These are phyloP conservation scores for Nannizziopsis arthrosporioides DNA, from an alignment of 2,329 filamentous ascomycete genomes.

Conservation along the genomic window DNA sequence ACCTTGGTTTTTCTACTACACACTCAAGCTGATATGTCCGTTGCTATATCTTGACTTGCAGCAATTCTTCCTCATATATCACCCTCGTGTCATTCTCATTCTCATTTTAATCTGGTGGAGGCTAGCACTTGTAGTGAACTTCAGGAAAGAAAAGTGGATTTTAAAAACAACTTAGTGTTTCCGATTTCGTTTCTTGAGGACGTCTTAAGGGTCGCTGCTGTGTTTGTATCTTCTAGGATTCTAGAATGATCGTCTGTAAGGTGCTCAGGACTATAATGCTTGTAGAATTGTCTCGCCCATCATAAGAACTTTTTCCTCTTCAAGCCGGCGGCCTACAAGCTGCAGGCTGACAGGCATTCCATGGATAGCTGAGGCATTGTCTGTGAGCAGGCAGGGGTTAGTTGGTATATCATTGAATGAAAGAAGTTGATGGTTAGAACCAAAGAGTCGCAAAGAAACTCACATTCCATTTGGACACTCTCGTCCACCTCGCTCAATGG, in stretches of 20 bases:
- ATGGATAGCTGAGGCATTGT: conserved; percentile 37
- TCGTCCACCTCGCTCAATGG: conserved; percentile 36
- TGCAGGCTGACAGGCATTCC: conserved; percentile 24
- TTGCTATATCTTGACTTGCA: background rate
- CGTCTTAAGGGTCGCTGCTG: no score
- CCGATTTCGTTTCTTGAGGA: no score
- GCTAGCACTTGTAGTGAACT: background rate
- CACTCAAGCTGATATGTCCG: no score
- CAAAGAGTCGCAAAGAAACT: conserved; percentile 19
- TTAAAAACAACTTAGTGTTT: no score
- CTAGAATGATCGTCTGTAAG: no score
- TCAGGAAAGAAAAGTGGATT: no score
- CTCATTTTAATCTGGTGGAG: background rate
- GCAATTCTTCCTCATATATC: background rate
- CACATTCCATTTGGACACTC: conserved; percentile 40
- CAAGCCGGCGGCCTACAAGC: conserved; percentile 21
- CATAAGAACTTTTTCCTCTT: conserved; percentile 28
- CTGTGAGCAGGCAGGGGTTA: conserved; percentile 19
- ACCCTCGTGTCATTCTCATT: background rate
- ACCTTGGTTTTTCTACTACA: no score
- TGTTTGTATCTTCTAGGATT: no score
- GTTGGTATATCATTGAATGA: conserved; percentile 1
- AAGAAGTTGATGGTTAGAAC: background rate
- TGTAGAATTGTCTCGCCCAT: conserved; percentile 29
- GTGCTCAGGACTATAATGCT: conserved; percentile 10